Evolutionary conservation across 257 asterid species (phyloP), one percentile per base, ranked within the genome.

Genomic region (Solanum appendiculatum): DNA sequence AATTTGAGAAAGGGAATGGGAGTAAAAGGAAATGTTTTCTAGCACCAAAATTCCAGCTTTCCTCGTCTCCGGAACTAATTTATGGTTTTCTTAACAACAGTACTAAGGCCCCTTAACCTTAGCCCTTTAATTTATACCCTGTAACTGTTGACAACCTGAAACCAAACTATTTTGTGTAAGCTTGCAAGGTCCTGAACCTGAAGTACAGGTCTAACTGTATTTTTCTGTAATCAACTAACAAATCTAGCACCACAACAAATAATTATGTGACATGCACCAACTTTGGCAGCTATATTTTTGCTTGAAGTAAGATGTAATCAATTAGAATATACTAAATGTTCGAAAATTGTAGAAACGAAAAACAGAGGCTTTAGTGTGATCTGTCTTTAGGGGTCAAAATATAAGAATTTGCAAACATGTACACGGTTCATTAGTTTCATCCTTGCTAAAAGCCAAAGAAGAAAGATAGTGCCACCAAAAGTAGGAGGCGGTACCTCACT

Each of bases 401-500:
- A 44, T 7, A 44, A 78, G 84, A 78, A 27, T 80, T 80, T 31
- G 60, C 42, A 29, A 81, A 81, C 42, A 16, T 81, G 20, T 81
- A 20, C 40, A 48, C 33, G 68, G 68, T 81, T 48, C 40, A 5
- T n/a, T n/a, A 75, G 58, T 25, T n/a, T 75, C 83, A 81, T 81
- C 36, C 85, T 48, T 31, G 31, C 68, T 48, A 29, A 46, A 29
- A 80, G n/a, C 25, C 64, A 80, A 48, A 44, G 66, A 48, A 9
- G 42, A 81, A 20, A 81, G 25, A 21, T 81, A 29, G 42, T 46
- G 29, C 70, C 46, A 85, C 58, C 60, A 69, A 68, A 63, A 64
- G 88, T 84, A 74, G 48, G 83, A 70, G 51, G 85, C 66, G 85
- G 89, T 85, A 97, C 99, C 99, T 97, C 99, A 88, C 98, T 97